Conservation (phyloP, 768 basidiomycete species). For the Boletus tomentosulus region DNA sequence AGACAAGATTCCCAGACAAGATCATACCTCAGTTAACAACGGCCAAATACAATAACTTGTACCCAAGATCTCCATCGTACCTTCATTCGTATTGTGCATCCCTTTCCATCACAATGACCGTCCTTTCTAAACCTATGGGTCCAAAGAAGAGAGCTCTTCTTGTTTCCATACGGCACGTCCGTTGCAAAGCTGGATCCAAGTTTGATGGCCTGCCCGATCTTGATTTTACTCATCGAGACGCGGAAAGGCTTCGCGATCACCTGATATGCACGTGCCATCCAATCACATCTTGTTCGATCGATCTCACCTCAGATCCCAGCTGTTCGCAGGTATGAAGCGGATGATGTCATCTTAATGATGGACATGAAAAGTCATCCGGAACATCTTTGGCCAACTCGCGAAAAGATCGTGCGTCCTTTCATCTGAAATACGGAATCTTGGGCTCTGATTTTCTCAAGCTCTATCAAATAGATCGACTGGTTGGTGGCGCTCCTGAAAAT, state of each 20-base stretch:
- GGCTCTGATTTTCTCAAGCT: not conserved
- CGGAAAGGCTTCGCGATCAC: slow-evolving; percentile 2
- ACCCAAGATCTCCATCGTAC: not conserved
- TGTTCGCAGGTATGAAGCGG: slow-evolving; percentile 34
- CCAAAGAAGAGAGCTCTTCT: slow-evolving; percentile 19
- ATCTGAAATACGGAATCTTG: not conserved
- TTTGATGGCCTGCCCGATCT: slow-evolving; percentile 7
- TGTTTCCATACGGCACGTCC: slow-evolving; percentile 13
- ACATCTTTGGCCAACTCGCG: slow-evolving; percentile 37
- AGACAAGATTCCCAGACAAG: not conserved
- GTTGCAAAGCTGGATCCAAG: not conserved
- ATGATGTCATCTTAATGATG: slow-evolving; percentile 42
- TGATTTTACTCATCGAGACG: slow-evolving; percentile 19
- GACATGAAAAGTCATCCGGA: slow-evolving; percentile 32
- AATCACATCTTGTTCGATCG: not conserved
- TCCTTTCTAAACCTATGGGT: not conserved
- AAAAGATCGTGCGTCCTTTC: slow-evolving; percentile 39
- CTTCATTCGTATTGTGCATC: no score
- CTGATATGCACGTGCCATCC: slow-evolving; percentile 16
- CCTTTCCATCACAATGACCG: not conserved
- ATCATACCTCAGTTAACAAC: not conserved
- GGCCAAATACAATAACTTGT: no score
- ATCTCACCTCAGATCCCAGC: slow-evolving; percentile 20
- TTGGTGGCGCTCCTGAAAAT: slow-evolving; percentile 34
- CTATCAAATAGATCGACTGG: slow-evolving; percentile 39